phyloP scores from a whole-genome alignment of 2,329 filamentous ascomycete genomes.

The Endocalyx cinctus region DNA sequence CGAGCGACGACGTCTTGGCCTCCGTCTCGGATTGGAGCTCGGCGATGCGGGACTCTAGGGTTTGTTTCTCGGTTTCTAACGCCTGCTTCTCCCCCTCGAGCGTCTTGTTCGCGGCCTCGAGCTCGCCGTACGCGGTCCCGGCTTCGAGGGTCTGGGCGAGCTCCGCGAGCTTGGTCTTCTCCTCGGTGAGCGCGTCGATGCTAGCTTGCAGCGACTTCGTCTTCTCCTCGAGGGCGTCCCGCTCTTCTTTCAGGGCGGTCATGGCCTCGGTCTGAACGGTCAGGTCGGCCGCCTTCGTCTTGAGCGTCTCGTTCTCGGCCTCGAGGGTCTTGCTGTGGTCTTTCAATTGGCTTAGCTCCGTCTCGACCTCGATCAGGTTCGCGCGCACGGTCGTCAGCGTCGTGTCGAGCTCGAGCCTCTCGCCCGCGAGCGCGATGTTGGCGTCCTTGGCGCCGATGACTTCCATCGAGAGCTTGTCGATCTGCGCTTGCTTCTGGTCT shows the following conservation, averaged over 20 bases:
- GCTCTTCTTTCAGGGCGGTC: conserved; percentile 20
- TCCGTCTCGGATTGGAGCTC: conserved; percentile 6
- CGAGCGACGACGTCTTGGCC: conserved; percentile 5
- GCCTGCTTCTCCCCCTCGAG: too few relatives aligned
- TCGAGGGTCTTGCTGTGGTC: conserved; percentile 17
- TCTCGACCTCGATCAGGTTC: conserved; percentile 16
- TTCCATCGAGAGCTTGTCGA: conserved; percentile 18
- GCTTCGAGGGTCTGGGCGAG: conserved; percentile 20
- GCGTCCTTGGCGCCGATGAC: conserved; percentile 7
- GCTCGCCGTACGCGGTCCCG: conserved; percentile 12
- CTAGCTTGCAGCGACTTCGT: conserved; percentile 18
- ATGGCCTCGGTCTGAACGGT: conserved; percentile 19
- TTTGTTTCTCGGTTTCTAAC: conserved; percentile 22
- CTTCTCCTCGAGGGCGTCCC: conserved; percentile 19
- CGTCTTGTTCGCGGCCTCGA: conserved; percentile 20
- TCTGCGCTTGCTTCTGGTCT: conserved; percentile 20
- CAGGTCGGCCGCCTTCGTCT: conserved; percentile 17
- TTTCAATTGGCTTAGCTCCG: conserved; percentile 16
- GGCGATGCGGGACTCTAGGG: conserved; percentile 13
- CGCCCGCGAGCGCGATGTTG: conserved; percentile 13
- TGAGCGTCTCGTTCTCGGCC: conserved; percentile 20
- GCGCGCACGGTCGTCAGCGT: conserved; percentile 14
- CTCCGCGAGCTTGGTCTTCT: conserved; percentile 18
- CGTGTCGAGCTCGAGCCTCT: conserved; percentile 13
- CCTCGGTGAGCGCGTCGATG: conserved; percentile 12